A percentile compares a stretch with the other conserved stretches of the same genome.
Conservation (phyloP, 2,329 filamentous ascomycete species). For the Trichoderma brevicompactum region DNA sequence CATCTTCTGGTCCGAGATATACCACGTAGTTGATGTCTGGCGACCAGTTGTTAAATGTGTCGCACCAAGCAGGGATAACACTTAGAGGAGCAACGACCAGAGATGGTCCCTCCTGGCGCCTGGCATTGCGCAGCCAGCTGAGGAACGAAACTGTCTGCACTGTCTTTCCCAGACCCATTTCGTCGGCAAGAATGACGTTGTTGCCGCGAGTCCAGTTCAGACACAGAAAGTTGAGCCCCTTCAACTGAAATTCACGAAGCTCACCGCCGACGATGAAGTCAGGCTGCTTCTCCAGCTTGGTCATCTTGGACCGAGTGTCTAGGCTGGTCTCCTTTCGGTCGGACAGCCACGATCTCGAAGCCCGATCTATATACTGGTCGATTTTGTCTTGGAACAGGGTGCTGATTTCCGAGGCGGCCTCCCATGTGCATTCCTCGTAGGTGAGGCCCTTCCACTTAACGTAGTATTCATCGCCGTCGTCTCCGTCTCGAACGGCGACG, state of each 20-base stretch:
- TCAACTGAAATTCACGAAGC: constrained; percentile 90
- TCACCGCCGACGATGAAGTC: constrained; percentile 83
- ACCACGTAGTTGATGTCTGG: constrained; percentile 97
- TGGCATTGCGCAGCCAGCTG: constrained; percentile 92
- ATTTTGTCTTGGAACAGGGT: constrained; percentile 84
- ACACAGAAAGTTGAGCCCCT: constrained; percentile 90
- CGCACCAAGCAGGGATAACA: constrained; percentile 96
- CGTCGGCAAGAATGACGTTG: constrained; percentile 96
- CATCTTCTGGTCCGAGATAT: constrained; percentile 87
- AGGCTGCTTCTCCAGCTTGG: constrained; percentile 77
- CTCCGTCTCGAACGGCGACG: constrained; percentile 79
- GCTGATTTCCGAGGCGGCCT: constrained; percentile 74
- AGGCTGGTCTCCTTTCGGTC: constrained; percentile 76
- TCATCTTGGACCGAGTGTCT: constrained; percentile 74
- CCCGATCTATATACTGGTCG: constrained; percentile 85
- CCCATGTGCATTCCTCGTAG: constrained; percentile 97
- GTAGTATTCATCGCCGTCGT: constrained; percentile 83
- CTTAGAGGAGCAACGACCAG: constrained; percentile 96
- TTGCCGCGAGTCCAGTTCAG: constrained; percentile 94
- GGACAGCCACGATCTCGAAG: constrained; percentile 78
- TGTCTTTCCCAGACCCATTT: constrained; percentile 98
- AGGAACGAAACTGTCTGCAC: constrained; percentile 97
- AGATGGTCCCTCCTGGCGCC: constrained; percentile 90
- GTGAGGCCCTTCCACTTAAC: constrained; percentile 96
- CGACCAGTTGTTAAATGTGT: constrained; percentile 96